Conservation (phyloP, 495 filamentous ascomycete species). For the Penicillium paradoxum region DNA sequence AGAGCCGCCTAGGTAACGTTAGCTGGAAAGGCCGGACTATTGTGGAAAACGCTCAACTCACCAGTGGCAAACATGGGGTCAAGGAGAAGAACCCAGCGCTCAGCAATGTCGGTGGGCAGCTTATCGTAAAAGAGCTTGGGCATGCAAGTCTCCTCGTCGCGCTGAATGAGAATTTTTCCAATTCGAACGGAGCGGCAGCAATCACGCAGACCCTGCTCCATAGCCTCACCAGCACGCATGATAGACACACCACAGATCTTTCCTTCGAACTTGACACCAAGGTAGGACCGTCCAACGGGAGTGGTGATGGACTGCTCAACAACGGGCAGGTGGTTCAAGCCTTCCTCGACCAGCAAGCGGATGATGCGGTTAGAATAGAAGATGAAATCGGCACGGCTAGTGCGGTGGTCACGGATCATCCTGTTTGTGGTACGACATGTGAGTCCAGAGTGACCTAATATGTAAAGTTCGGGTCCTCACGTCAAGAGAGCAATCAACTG, state of each 20-base stretch:
- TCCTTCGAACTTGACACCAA: slow-evolving; percentile 90
- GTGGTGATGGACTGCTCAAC: slow-evolving; percentile 83
- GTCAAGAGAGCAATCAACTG: slow-evolving; percentile 95
- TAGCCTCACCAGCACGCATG: slow-evolving; percentile 95
- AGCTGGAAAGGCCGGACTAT: slow-evolving; percentile 1
- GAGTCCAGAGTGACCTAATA: slow-evolving; percentile 9
- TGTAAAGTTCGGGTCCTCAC: slow-evolving; percentile 51
- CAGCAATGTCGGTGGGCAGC: slow-evolving; percentile 85
- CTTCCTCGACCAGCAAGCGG: slow-evolving; percentile 94
- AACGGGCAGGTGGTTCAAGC: slow-evolving; percentile 92
- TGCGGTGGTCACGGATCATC: slow-evolving; percentile 90
- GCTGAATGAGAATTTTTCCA: slow-evolving; percentile 95
- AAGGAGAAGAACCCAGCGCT: slow-evolving; percentile 89
- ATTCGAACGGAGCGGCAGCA: slow-evolving; percentile 96
- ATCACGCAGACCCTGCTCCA: slow-evolving; percentile 95
- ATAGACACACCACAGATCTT: slow-evolving; percentile 98
- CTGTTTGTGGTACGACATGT: slow-evolving; percentile 42
- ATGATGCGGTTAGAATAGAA: slow-evolving; percentile 99
- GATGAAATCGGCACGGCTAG: slow-evolving; percentile 90
- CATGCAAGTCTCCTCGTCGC: slow-evolving; percentile 89
- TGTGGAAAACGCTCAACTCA: slow-evolving; percentile 33
- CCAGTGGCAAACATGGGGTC: slow-evolving; percentile 99
- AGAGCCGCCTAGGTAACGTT: slow-evolving; percentile 64
- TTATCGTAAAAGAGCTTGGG: slow-evolving; percentile 97
- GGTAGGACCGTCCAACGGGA: slow-evolving; percentile 82